Conservation (phyloP, 495 filamentous ascomycete genomes). For the Pseudomonodictys pantanalensis region DNA sequence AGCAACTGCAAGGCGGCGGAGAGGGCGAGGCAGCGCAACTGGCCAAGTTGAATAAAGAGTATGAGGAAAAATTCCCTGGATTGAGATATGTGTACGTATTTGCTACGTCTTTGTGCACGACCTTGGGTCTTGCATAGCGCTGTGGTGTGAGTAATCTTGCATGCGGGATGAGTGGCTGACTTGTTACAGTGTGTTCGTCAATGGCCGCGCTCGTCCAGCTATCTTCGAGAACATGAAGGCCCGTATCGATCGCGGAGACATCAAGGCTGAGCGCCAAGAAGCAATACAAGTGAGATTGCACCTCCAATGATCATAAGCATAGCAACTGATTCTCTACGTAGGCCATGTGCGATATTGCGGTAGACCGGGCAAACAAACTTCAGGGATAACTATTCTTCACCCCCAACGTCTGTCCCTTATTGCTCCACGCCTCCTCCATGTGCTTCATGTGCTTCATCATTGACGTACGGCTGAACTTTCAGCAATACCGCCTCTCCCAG, state of each 20-base stretch:
- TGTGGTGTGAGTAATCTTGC: too few species aligned
- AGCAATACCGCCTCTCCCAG: too few species aligned
- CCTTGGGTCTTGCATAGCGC: not conserved
- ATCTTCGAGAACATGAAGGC: conserved; percentile 84
- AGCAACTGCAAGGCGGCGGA: conserved; percentile 60
- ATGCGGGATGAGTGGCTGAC: not conserved
- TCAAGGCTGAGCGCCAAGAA: conserved; percentile 64
- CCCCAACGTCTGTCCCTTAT: too few species aligned
- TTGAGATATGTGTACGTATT: conserved; percentile 75
- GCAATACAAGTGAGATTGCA: conserved; percentile 65
- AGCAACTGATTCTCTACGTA: conserved; percentile 33
- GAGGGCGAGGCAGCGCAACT: conserved; percentile 58
- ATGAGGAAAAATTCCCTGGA: conserved; percentile 76
- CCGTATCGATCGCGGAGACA: conserved; percentile 68
- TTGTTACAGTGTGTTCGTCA: conserved; percentile 70
- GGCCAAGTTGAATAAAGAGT: conserved; percentile 69
- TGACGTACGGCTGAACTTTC: too few species aligned
- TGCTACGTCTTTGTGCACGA: not conserved
- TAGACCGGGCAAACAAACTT: conserved; percentile 57
- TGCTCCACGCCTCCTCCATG: too few species aligned
- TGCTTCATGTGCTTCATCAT: too few species aligned
- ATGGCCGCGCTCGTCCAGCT: conserved; percentile 66
- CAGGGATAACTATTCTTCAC: not conserved
- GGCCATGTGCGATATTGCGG: conserved; percentile 74
- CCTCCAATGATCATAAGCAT: conserved; percentile 9